Evolutionary conservation across 192 early-diverging fungal species (phyloP).

Genomic region (Podila horticola): DNA sequence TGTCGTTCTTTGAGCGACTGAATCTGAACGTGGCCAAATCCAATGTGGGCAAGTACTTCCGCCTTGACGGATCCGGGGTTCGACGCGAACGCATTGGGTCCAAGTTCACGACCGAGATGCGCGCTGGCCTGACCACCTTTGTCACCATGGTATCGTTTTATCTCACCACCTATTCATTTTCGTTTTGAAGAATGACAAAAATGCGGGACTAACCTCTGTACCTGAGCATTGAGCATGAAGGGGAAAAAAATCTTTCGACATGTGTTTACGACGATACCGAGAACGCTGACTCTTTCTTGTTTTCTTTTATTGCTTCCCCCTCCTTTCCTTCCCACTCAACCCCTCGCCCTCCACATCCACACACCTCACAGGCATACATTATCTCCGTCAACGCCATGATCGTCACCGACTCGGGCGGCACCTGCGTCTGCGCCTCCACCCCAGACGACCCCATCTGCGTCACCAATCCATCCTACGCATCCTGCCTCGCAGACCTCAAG

Average conservation of each 20-base stretch:
- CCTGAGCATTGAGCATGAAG: too few species aligned
- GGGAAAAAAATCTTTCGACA: too few species aligned
- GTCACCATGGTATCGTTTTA: slow-evolving; percentile 62
- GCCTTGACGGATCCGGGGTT: slow-evolving; percentile 73
- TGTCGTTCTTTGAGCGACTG: slow-evolving; percentile 14
- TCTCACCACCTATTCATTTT: too few species aligned
- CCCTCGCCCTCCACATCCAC: background rate
- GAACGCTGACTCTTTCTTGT: too few species aligned
- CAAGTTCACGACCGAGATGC: slow-evolving; percentile 67
- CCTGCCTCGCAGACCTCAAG: slow-evolving; percentile 69
- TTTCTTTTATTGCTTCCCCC: background rate
- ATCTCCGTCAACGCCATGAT: slow-evolving; percentile 78
- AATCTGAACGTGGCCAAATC: slow-evolving; percentile 68
- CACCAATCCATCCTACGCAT: slow-evolving; percentile 61
- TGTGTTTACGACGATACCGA: too few species aligned
- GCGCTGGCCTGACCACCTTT: slow-evolving; percentile 66
- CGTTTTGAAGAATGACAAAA: too few species aligned
- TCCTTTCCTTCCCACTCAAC: too few species aligned
- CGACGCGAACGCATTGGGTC: slow-evolving; percentile 64
- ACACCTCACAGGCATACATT: slow-evolving; percentile 58
- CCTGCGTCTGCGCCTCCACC: slow-evolving; percentile 68
- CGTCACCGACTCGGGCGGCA: slow-evolving; percentile 77
- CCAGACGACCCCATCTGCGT: slow-evolving; percentile 63
- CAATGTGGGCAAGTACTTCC: slow-evolving; percentile 68
- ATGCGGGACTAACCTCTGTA: too few species aligned